These are phyloP conservation scores for Lentinula guzmanii DNA, from an alignment of 768 basidiomycete genomes.

Conservation along the genomic window DNA sequence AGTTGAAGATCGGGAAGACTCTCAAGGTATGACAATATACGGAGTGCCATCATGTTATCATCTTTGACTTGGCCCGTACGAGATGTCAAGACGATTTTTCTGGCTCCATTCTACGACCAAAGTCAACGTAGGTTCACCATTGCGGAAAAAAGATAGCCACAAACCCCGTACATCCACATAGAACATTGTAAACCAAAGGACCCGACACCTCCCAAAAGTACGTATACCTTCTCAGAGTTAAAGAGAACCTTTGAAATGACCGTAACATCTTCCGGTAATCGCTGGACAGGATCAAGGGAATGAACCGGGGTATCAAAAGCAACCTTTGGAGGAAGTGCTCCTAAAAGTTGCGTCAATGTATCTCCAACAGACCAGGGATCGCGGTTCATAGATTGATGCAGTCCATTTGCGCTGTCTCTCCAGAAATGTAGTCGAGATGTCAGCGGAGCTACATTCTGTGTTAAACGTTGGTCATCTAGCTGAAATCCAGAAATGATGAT, in stretches of 20 bases:
- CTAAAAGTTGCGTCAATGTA: not conserved
- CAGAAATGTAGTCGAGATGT: no score
- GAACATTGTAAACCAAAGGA: constrained; percentile 18
- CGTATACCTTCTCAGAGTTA: constrained; percentile 15
- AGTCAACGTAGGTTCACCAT: not conserved
- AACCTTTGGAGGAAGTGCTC: not conserved
- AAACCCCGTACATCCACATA: constrained; percentile 23
- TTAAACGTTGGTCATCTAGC: no score
- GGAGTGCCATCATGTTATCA: constrained; percentile 5
- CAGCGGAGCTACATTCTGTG: no score
- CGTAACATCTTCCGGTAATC: not conserved
- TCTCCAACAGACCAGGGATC: not conserved
- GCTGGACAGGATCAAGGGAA: not conserved
- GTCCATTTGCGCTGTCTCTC: not conserved
- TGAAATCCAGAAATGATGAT: no score
- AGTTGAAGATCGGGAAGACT: constrained; percentile 11
- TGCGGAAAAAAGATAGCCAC: not conserved
- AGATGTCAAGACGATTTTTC: constrained; percentile 17
- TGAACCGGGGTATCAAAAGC: not conserved
- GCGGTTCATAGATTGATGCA: not conserved
- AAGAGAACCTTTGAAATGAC: constrained; percentile 9
- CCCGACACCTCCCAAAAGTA: constrained; percentile 22
- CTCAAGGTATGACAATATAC: constrained; percentile 8
- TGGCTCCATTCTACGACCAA: constrained; percentile 15
- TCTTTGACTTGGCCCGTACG: constrained; percentile 13